Evolutionary conservation across 129 eudicot genomes (phyloP).

Genomic region (Apium graveolens): DNA sequence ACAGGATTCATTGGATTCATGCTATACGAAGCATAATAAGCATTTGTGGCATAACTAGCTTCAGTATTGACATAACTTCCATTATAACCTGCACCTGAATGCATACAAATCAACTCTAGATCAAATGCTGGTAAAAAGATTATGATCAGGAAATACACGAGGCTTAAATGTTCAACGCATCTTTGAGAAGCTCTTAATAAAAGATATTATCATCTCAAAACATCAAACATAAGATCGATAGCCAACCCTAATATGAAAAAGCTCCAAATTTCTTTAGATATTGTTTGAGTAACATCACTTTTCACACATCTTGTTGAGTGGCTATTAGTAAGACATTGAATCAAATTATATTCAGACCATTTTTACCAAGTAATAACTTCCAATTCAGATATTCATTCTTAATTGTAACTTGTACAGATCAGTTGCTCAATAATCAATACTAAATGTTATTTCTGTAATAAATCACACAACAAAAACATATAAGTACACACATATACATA

Average conservation of each 20-base stretch:
- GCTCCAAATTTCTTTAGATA: not conserved
- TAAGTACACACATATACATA: too few species aligned
- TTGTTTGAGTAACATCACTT: not conserved
- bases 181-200: not conserved
- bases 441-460: too few species aligned
- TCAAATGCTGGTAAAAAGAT: not conserved
- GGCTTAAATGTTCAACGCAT: not conserved
- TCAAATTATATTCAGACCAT: not conserved
- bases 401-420: too few species aligned
- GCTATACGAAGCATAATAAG: conserved; percentile 67
- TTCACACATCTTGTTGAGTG: not conserved
- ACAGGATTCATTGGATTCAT: conserved; percentile 50
- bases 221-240: not conserved
- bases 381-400: not conserved
- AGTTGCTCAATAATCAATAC: not conserved
- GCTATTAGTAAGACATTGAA: not conserved
- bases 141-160: not conserved
- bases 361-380: not conserved
- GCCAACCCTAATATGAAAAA: not conserved
- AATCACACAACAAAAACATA: too few species aligned
- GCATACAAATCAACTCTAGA: not conserved
- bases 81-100: conserved; percentile 48
- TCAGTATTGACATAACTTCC: conserved; percentile 58
- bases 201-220: not conserved
- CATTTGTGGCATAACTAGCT: conserved; percentile 59